phyloP scores from a whole-genome alignment of 352 stramenopile genomes.

The Globisporangium apiculatum region DNA sequence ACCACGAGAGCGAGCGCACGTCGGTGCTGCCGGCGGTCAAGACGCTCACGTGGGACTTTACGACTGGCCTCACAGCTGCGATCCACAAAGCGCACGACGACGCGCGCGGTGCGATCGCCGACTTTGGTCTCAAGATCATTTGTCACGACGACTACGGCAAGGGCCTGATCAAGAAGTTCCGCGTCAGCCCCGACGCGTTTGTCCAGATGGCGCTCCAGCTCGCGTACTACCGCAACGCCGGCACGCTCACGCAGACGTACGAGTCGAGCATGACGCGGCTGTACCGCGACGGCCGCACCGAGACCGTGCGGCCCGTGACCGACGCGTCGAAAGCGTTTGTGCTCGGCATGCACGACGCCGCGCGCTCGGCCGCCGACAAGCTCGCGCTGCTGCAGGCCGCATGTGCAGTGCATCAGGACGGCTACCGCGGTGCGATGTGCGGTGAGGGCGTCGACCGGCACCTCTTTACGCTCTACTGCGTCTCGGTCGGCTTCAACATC shows the following conservation, averaged over 20 bases:
- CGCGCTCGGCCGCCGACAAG: slow-evolving; percentile 57
- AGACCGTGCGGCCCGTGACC: slow-evolving; percentile 89
- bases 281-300: slow-evolving; percentile 95
- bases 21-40: slow-evolving; percentile 43
- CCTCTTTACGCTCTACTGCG: slow-evolving; percentile 93
- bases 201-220: slow-evolving; percentile 96
- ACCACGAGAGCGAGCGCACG: slow-evolving; percentile 37
- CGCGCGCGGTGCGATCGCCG: slow-evolving; percentile 55
- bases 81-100: slow-evolving; percentile 54
- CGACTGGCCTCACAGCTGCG: slow-evolving; percentile 36
- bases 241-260: slow-evolving; percentile 94
- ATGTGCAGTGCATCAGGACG: slow-evolving; percentile 87
- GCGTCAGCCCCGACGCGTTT: slow-evolving; percentile 93
- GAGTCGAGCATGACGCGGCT: slow-evolving; percentile 95
- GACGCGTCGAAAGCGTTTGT: slow-evolving; percentile 89
- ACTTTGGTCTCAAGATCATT: slow-evolving; percentile 89
- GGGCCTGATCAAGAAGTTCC: slow-evolving; percentile 86
- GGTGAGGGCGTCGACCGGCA: slow-evolving; percentile 93
- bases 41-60: slow-evolving; percentile 57
- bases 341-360: slow-evolving; percentile 71
- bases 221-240: slow-evolving; percentile 90
- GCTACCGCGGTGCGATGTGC: slow-evolving; percentile 87
- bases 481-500: slow-evolving; percentile 79
- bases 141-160: slow-evolving; percentile 89
- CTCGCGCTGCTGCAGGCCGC: slow-evolving; percentile 86